A percentile compares a stretch with the other conserved stretches of the same genome.
Evolutionary conservation across 1,284 basidiomycete genomes (phyloP).

Genomic region (Melampsora larici-populina): DNA sequence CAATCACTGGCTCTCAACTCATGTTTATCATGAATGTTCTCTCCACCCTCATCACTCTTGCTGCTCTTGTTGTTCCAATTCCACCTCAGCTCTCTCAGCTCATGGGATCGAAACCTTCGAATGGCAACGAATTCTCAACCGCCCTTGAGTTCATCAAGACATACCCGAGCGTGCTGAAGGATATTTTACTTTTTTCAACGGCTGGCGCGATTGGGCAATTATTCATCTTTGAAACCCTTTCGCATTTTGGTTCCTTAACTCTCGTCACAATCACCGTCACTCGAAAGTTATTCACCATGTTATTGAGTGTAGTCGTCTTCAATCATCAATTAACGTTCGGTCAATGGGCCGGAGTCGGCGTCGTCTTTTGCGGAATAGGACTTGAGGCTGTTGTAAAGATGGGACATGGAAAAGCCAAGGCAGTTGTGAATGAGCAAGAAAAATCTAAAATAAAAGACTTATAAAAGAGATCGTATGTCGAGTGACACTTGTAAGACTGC

Average conservation of each 20-base stretch:
- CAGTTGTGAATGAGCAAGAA: constrained; percentile 72
- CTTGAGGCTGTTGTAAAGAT: constrained; percentile 82
- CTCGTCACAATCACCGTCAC: constrained; percentile 90
- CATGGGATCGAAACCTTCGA: neutral
- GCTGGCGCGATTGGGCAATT: constrained; percentile 91
- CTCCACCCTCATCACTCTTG: constrained; percentile 63
- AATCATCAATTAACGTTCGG: constrained; percentile 76
- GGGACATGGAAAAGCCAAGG: constrained; percentile 53
- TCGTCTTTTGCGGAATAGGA: constrained; percentile 90
- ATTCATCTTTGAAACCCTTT: constrained; percentile 97
- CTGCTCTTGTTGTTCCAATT: constrained; percentile 48
- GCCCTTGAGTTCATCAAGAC: constrained; percentile 71
- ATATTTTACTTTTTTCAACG: constrained; percentile 78
- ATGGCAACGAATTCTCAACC: constrained; percentile 65
- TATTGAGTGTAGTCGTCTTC: constrained; percentile 88
- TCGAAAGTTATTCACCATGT: constrained; percentile 97
- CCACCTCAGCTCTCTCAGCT: constrained; percentile 51
- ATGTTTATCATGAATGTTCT: constrained; percentile 96
- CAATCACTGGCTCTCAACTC: constrained; percentile 92
- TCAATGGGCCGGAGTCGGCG: constrained; percentile 84
- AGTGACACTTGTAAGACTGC: neutral
- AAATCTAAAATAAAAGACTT: constrained; percentile 73
- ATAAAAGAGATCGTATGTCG: constrained; percentile 54
- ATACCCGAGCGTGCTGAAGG: constrained; percentile 73
- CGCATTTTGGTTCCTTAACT: constrained; percentile 90